Evolutionary conservation across 768 basidiomycete species (phyloP).

Genomic region (Lanmaoa pseudosensibilis): DNA sequence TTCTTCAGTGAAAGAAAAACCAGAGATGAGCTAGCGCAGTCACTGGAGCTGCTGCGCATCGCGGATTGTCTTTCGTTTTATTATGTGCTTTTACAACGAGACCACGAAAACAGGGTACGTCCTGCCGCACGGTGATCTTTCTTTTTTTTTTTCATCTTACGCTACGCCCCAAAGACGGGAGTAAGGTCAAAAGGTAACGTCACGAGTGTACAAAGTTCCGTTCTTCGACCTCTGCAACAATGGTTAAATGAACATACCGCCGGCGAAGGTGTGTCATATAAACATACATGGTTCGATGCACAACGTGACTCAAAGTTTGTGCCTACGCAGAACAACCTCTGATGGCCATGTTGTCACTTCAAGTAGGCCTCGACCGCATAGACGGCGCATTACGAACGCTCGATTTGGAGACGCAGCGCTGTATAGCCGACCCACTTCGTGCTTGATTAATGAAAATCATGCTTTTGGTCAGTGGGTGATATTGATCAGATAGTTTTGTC

Average conservation of each 20-base stretch:
- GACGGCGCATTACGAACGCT: slow-evolving; percentile 37
- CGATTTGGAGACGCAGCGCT: not conserved
- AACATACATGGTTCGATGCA: not conserved
- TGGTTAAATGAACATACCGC: slow-evolving; percentile 38
- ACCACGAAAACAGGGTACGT: slow-evolving; percentile 55
- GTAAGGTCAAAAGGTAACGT: slow-evolving; percentile 47
- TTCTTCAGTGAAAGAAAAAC: slow-evolving; percentile 42
- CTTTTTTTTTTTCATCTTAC: not conserved
- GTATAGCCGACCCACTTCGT: not conserved
- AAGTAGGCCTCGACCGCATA: slow-evolving; percentile 51
- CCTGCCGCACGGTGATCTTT: not conserved
- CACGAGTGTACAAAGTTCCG: slow-evolving; percentile 42
- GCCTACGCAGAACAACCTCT: slow-evolving; percentile 26
- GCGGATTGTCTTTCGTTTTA: slow-evolving; percentile 68
- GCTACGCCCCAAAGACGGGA: slow-evolving; percentile 43
- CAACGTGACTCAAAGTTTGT: not conserved
- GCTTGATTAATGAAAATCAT: slow-evolving; percentile 16
- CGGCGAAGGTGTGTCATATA: slow-evolving; percentile 27
- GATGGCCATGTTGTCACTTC: slow-evolving; percentile 39
- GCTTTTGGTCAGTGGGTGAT: not conserved
- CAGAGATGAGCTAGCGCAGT: slow-evolving; percentile 49
- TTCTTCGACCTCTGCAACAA: slow-evolving; percentile 46
- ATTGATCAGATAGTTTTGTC: not conserved
- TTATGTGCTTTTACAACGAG: slow-evolving; percentile 61
- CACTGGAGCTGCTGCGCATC: slow-evolving; percentile 59